Conservation (phyloP, 1,284 basidiomycete species). For the Schizophyllum amplum region DNA sequence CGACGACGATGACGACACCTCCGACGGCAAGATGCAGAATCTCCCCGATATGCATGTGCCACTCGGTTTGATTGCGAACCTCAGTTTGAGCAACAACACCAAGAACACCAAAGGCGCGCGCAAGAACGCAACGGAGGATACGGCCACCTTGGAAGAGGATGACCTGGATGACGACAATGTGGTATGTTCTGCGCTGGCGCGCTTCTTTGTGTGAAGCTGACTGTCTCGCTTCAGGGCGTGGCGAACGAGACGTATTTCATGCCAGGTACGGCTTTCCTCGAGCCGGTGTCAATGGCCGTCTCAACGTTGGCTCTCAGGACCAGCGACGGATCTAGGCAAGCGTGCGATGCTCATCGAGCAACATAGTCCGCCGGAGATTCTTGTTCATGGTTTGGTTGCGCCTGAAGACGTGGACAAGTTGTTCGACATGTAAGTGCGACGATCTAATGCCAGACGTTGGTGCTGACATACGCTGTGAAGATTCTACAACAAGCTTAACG, state of each 20-base stretch:
- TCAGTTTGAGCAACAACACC: slow-evolving; percentile 50
- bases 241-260: slow-evolving; percentile 79
- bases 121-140: slow-evolving; percentile 19
- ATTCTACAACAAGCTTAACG: slow-evolving; percentile 66
- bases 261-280: slow-evolving; percentile 43
- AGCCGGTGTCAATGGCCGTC: neutral
- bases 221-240: slow-evolving; percentile 41
- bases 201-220: slow-evolving; percentile 1
- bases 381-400: slow-evolving; percentile 74
- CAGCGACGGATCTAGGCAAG: slow-evolving; percentile 58
- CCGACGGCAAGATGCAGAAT: slow-evolving; percentile 33
- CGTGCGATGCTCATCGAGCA: slow-evolving; percentile 71
- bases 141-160: slow-evolving; percentile 29
- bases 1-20: slow-evolving; percentile 24
- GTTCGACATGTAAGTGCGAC: slow-evolving; percentile 66
- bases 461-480: slow-evolving; percentile 31
- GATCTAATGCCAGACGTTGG: neutral
- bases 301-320: slow-evolving; percentile 32
- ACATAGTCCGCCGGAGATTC: slow-evolving; percentile 74
- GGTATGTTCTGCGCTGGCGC: slow-evolving; percentile 30
- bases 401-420: slow-evolving; percentile 76
- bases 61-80: slow-evolving; percentile 61
- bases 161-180: slow-evolving; percentile 57
- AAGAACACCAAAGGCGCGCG: slow-evolving; percentile 5
- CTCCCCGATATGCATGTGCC: slow-evolving; percentile 65